Conservation (phyloP, 2,329 filamentous ascomycete species). For the Zymoseptoria brevis region DNA sequence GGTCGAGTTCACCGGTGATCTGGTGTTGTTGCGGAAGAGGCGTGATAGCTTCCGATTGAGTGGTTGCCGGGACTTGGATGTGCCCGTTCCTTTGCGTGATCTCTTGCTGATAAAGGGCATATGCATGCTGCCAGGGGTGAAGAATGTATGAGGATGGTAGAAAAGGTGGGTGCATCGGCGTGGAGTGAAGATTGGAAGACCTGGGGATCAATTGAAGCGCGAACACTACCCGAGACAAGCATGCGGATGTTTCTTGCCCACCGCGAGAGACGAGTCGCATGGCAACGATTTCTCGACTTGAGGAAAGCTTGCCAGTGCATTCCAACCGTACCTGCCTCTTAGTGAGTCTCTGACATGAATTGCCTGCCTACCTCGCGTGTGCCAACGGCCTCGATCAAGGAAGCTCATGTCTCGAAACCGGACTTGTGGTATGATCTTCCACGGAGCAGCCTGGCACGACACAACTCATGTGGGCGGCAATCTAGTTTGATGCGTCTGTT, state of each 20-base stretch:
- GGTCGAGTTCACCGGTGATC: not conserved
- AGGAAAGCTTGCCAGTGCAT: not conserved
- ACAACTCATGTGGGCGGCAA: no score
- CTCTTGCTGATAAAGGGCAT: not conserved
- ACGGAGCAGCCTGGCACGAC: no score
- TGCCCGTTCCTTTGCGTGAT: not conserved
- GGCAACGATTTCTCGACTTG: not conserved
- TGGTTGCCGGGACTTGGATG: not conserved
- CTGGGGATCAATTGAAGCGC: no score
- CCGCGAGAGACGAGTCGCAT: not conserved
- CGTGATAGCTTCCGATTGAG: conserved; percentile 9
- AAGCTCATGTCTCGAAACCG: no score
- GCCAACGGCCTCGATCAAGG: no score
- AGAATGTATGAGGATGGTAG: not conserved
- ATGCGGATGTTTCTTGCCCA: not conserved
- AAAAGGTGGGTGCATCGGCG: not conserved
- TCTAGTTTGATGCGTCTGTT: no score
- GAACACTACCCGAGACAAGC: no score
- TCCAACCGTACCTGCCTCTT: not conserved
- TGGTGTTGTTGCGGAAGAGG: conserved; percentile 8
- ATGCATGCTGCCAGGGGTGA: not conserved
- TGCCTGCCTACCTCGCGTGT: not conserved
- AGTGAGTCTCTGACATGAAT: not conserved
- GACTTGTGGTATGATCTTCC: no score
- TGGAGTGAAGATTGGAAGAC: not conserved